A percentile compares a stretch with the other conserved stretches of the same genome.
Conservation (phyloP, 345 rosid genomes). For the Arabis hirsuta region DNA sequence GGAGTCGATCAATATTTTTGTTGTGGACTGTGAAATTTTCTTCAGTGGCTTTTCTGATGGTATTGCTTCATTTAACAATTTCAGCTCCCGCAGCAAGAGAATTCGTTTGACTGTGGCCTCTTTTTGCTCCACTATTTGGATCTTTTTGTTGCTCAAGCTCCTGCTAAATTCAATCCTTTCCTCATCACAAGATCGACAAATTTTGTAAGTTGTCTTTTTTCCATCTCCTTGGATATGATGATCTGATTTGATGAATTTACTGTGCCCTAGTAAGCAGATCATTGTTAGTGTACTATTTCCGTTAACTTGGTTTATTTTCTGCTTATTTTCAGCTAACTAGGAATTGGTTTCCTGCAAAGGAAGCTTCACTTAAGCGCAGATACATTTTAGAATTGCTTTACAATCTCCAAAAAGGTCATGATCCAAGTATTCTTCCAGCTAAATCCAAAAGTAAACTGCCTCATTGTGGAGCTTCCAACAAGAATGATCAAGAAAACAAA, state of each 20-base stretch:
- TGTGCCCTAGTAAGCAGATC: neutral
- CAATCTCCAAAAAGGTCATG: conserved; percentile 60
- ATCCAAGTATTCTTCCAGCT: conserved; percentile 44
- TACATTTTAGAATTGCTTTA: conserved; percentile 65
- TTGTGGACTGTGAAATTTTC: conserved; percentile 11
- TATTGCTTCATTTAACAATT: conserved; percentile 29
- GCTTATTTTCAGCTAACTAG: conserved; percentile 61
- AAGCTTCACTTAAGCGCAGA: conserved; percentile 81
- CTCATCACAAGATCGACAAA: conserved; percentile 50
- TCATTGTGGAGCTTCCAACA: conserved; percentile 41
- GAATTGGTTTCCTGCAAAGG: conserved; percentile 85
- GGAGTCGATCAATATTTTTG: neutral
- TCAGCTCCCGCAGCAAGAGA: conserved; percentile 96
- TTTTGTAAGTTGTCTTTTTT: conserved; percentile 62
- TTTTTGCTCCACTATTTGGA: conserved; percentile 93
- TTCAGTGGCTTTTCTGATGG: conserved; percentile 26
- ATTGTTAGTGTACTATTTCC: neutral
- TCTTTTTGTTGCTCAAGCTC: conserved; percentile 74
- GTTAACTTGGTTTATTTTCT: neutral
- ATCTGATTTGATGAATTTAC: conserved; percentile 1
- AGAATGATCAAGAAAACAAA: conserved; percentile 48
- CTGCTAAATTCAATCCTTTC: conserved; percentile 66
- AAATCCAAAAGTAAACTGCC: conserved; percentile 43
- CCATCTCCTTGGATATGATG: conserved; percentile 8
- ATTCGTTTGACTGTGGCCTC: conserved; percentile 91